Base-by-base conservation (phyloP, 1,284 basidiomycete species). In the Ganoderma sinense region DNA sequence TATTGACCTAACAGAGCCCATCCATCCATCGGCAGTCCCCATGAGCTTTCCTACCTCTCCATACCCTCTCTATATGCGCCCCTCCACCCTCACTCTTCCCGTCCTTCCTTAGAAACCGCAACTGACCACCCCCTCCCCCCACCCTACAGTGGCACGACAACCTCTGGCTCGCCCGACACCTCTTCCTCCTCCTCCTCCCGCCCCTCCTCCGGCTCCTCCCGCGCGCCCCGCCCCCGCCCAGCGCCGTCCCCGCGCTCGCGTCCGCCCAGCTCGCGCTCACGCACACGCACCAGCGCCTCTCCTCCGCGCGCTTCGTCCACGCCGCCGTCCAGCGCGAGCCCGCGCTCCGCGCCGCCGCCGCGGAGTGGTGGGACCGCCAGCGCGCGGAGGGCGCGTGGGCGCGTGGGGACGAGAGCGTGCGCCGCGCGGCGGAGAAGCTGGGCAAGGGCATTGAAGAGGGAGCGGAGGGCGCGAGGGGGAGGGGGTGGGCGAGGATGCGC, bases 131-230 rank as follows among this genome's bases (percentile, higher is more conserved):
- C 8, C 36, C 36, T 11, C 3, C 56, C 29, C 56, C 55, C 14
- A n/a, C 4, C 36, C 39, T 26, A 23, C 74, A 94, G 92, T 90
- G 88, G 87, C 89, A 92, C 80, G 91, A 94, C 77, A 82, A 76
- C 36, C 80, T 90, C 45, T 86, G 86, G 78, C 76, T 84, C 66
- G 70, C 82, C 26, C 90, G 92, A 14, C 86, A 88, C 67, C 48
- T 83, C 4, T 77, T 91, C 68, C 91, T 94, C 80, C 82, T 92
- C 69, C 20, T 84, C 43, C 82, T 93, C 11, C 90, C 91, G 0
- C 71, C 88, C 33, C 62, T 86, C 62, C 74, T 89, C n/a, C 84
- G 86, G 76, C 73, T 84, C 65, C 75, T 88, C 11, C 87, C 84
- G 2, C 71, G 74, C 31, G 76, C 71, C 60, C 76, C 67, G 23